A percentile compares a stretch with the other conserved stretches of the same genome.
Evolutionary conservation across 129 eudicot genomes (phyloP).

Genomic region (Pulicaria dysenterica): DNA sequence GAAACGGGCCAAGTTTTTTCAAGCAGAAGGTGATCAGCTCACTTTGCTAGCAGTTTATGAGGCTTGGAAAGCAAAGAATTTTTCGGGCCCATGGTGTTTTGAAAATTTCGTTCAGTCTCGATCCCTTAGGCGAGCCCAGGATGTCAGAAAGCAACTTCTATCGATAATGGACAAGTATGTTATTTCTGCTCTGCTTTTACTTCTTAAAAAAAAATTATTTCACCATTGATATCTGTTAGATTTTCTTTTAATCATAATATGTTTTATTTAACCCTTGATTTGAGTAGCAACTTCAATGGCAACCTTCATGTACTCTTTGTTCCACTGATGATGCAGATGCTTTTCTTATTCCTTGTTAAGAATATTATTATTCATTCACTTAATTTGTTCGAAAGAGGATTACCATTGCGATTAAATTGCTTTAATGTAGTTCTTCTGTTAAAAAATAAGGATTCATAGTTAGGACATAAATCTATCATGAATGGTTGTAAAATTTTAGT

Average conservation of each 20-base stretch:
- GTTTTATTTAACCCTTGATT: neutral
- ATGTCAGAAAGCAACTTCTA: conserved; percentile 80
- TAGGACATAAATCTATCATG: neutral
- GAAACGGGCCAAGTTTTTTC: conserved; percentile 78
- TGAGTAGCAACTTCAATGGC: too few species aligned
- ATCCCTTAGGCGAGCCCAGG: conserved; percentile 85
- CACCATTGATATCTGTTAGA: neutral
- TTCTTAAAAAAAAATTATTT: neutral
- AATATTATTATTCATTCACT: neutral
- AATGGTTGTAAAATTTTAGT: neutral
- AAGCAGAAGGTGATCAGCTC: conserved; percentile 85
- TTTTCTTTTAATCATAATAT: neutral
- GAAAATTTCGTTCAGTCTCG: conserved; percentile 79
- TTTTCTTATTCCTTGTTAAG: neutral
- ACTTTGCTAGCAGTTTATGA: conserved; percentile 87
- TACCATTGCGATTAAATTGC: neutral
- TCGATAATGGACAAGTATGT: conserved; percentile 86
- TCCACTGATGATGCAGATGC: neutral
- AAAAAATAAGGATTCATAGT: neutral
- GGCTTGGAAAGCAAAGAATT: conserved; percentile 87
- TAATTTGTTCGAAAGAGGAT: neutral
- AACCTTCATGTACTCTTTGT: neutral
- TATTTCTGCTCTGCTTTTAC: neutral
- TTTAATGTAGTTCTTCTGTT: neutral
- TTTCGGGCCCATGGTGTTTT: conserved; percentile 84